These are phyloP conservation scores for Amborella trichopoda DNA, from an alignment of 164 flowering plant species.

Conservation along the genomic window DNA sequence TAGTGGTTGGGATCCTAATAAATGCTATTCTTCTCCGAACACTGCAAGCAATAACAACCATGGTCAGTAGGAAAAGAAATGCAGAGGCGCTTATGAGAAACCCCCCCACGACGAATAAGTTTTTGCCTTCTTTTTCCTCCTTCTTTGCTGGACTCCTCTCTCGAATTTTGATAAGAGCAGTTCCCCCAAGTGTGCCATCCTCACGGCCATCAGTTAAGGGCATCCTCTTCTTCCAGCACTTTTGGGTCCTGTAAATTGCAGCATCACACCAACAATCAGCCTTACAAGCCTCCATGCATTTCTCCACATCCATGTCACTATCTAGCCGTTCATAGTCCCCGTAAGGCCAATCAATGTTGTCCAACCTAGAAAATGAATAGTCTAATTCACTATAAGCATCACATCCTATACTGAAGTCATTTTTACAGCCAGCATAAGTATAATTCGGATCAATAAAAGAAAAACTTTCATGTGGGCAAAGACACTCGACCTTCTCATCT, in stretches of 20 bases:
- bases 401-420: slow-evolving; percentile 17
- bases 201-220: slow-evolving; percentile 30
- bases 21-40: too few species aligned
- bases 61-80: too few species aligned
- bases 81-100: slow-evolving; percentile 3
- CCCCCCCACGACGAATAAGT: background rate
- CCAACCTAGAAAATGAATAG: slow-evolving; percentile 1
- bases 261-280: slow-evolving; percentile 41
- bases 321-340: slow-evolving; percentile 18
- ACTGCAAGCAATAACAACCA: too few species aligned
- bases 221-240: slow-evolving; percentile 40
- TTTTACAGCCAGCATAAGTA: slow-evolving; percentile 29
- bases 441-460: slow-evolving; percentile 24
- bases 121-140: background rate
- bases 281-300: slow-evolving; percentile 34
- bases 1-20: too few species aligned
- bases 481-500: slow-evolving; percentile 18
- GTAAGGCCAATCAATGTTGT: slow-evolving; percentile 29
- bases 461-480: slow-evolving; percentile 30
- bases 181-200: slow-evolving; percentile 5
- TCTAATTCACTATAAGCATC: background rate
- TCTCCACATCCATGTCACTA: slow-evolving; percentile 7
- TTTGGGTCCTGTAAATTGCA: slow-evolving; percentile 15
- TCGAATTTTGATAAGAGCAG: slow-evolving; percentile 23
- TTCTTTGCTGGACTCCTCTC: background rate